Evolutionary conservation across 2,329 filamentous ascomycete genomes (phyloP).

Genomic region (Talaromyces sp.): DNA sequence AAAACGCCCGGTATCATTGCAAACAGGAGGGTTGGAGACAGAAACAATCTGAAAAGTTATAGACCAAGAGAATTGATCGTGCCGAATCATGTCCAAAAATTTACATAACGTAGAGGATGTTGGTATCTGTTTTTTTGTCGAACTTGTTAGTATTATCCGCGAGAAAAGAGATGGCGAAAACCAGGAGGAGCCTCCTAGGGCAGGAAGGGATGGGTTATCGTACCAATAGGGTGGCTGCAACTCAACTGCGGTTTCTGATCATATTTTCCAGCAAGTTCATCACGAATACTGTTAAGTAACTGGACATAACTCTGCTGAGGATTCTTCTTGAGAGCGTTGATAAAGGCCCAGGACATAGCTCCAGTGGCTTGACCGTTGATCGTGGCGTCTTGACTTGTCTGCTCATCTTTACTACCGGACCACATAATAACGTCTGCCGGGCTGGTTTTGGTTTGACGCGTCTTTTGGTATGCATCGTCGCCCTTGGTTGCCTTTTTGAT

Average conservation of each 20-base stretch:
- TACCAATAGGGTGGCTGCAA: slow-evolving; percentile 92
- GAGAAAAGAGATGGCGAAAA: not conserved
- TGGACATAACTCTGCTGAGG: slow-evolving; percentile 95
- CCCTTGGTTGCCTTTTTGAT: slow-evolving; percentile 83
- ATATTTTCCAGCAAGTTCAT: slow-evolving; percentile 81
- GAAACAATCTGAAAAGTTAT: not conserved
- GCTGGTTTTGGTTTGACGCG: slow-evolving; percentile 83
- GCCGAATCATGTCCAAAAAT: not conserved
- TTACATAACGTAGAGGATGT: slow-evolving; percentile 64
- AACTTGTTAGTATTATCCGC: slow-evolving; percentile 13
- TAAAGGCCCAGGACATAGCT: slow-evolving; percentile 98
- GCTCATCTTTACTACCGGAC: slow-evolving; percentile 92
- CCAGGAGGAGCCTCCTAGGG: not conserved
- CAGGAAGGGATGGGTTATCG: slow-evolving; percentile 29
- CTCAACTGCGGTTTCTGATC: slow-evolving; percentile 93
- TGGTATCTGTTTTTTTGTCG: slow-evolving; percentile 49
- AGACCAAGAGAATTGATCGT: not conserved
- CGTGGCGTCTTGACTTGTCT: slow-evolving; percentile 89
- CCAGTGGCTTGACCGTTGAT: slow-evolving; percentile 87
- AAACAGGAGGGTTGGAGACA: not conserved
- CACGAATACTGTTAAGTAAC: slow-evolving; percentile 89
- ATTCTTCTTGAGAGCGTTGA: slow-evolving; percentile 83
- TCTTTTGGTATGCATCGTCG: slow-evolving; percentile 71
- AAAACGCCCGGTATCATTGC: slow-evolving; percentile 5
- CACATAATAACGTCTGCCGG: slow-evolving; percentile 97